Evolutionary conservation across 2,329 filamentous ascomycete genomes (phyloP), one percentile per base, ranked within the genome.

Genomic region (Colletotrichum sp.): DNA sequence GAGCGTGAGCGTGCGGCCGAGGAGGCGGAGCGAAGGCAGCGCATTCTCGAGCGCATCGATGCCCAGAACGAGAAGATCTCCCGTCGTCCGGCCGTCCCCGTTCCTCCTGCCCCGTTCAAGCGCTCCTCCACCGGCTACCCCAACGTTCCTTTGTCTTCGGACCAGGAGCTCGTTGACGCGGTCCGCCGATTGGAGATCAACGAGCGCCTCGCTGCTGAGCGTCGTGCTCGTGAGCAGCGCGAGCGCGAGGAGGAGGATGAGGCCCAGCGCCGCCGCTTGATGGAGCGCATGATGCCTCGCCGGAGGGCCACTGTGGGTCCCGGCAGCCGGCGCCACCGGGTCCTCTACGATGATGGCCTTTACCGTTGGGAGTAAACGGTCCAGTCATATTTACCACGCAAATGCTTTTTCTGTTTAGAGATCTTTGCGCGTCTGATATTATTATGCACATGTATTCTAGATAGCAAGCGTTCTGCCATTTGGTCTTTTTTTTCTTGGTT

Each of bases 11-110:
- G 59, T 25, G 44, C 44, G 5, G 78, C 81, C 22, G 81, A 84
- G 74, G 75, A 80, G 25, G 79, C 81, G 65, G 77, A 82, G 8
- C 82, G 82, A 39, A 79, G 80, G 32, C 75, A 78, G 30, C 78
- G 75, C 36, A 78, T 84, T 4, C 80, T 80, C 34, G 77, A 79
- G 11, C 83, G 84, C 78, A 88, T 89, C 71, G 83, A 82, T 11
- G 82, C 82, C 71, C 85, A 86, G 71, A 89, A 89, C 69, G 83
- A 83, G 36, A 83, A 84, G 72, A 89, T 89, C 69, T 81, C 84
- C 72, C 82, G 79, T 75, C 86, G 87, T 12, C 80, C 82, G 22
- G 76, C 82, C 8, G 82, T 84, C 16, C 83, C 83, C 57, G 69
- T 79, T 8, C 75, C 78, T 6, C 36, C 70, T 3, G 30, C 69